These are phyloP conservation scores for Boletellus deceptivus DNA, from an alignment of 1,284 basidiomycete species.

Conservation along the genomic window DNA sequence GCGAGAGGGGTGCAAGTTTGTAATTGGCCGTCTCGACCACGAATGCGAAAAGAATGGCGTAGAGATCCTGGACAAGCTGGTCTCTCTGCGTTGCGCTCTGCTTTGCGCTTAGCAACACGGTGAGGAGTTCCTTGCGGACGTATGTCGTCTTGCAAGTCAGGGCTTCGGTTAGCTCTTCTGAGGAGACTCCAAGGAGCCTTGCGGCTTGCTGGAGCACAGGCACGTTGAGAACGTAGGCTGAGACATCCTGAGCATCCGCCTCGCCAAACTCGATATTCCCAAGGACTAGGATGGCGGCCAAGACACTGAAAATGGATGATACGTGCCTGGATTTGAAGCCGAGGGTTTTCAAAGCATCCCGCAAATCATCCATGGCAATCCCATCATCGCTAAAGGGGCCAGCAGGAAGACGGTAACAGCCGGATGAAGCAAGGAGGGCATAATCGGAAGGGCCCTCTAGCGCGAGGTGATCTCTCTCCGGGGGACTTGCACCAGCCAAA, in stretches of 20 bases:
- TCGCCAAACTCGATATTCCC: constrained; percentile 84
- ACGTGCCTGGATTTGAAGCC: constrained; percentile 90
- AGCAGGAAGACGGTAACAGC: constrained; percentile 81
- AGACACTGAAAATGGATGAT: constrained; percentile 75
- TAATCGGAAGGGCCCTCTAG: constrained; percentile 87
- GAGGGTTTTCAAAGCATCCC: constrained; percentile 75
- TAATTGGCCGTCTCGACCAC: constrained; percentile 91
- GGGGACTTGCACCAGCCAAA: constrained; percentile 78
- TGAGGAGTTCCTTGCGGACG: constrained; percentile 84
- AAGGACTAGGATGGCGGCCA: constrained; percentile 80
- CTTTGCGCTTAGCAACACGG: constrained; percentile 72
- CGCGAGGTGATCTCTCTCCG: constrained; percentile 72
- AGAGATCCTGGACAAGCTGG: constrained; percentile 78
- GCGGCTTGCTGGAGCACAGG: constrained; percentile 72
- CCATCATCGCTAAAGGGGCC: constrained; percentile 87
- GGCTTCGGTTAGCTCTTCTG: constrained; percentile 76
- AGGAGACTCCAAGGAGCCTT: constrained; percentile 68
- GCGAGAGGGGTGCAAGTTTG: constrained; percentile 62
- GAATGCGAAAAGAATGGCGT: constrained; percentile 92
- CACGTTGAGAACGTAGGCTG: constrained; percentile 64
- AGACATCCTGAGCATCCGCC: constrained; percentile 67
- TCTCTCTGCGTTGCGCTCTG: constrained; percentile 78
- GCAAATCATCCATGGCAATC: constrained; percentile 80
- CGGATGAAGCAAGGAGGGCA: constrained; percentile 77
- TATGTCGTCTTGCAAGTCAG: constrained; percentile 85